Base-by-base conservation (phyloP, 306 rosid species). In the Cicer cuneatum region DNA sequence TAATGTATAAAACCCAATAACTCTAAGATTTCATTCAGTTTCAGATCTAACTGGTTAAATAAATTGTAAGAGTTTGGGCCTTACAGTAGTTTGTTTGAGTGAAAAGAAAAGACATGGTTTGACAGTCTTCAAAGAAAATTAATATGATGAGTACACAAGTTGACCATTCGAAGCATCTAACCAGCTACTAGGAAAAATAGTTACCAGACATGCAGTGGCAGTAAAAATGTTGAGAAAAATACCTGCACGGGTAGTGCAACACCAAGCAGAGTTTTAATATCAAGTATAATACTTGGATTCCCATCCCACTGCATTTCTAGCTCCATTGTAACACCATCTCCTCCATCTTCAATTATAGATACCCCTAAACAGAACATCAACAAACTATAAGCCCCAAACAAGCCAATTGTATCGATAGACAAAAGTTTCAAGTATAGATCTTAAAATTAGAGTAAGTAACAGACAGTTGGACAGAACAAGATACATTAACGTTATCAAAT, bases 221-320 rank as follows among this genome's bases (percentile, higher is more conserved):
- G 51, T 37, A 45, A 74, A 71, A 61, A 46, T 51, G 2, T 53
- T 38, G 37, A 46, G 49, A 46, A 38, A 45, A 69, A 78, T 84
- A 95, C 99, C 98, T 92, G 99, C 66, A 95, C 96, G 0, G 99
- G 98, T 16, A 95, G 86, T 42, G 84, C 82, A 58, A 95, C 88
- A 66, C 99, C 98, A 38, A 95, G 67, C 56, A 86, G 82, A 74
- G 99, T 92, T 76, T 92, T 95, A 72, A 95, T 85, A 80, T 83
- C 96, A 18, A 95, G 96, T 71, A 95, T 14, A 75, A 95, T 92
- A 74, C 92, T 94, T 6, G 97, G 98, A 82, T 92, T 94, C 75
- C 97, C 99, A 85, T 94, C 99, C 99, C 99, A 94, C 58, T 94
- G 86, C 96, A 94, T 83, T 83, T 94, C 99, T 82, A 94, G 80